Conservation (phyloP, 2,329 filamentous ascomycete species). For the Fonsecaea monophora region DNA sequence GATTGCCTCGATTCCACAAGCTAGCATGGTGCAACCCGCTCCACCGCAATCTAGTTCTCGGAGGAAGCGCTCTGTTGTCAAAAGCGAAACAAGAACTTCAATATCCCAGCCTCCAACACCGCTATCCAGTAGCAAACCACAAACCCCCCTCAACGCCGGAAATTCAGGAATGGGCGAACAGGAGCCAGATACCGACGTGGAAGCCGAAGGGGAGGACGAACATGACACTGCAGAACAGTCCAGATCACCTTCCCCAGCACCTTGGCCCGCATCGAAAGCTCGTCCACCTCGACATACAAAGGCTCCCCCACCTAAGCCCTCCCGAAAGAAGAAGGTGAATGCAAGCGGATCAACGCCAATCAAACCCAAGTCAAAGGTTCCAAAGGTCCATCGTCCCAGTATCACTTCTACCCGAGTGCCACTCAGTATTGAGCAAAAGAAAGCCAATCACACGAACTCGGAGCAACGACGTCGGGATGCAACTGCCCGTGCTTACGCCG, state of each 20-base stretch:
- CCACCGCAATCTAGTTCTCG: conserved; percentile 21
- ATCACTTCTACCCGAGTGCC: conserved; percentile 31
- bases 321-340: conserved; percentile 27
- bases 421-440: conserved; percentile 39
- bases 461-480: conserved; percentile 41
- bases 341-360: conserved; percentile 17
- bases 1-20: conserved; percentile 20
- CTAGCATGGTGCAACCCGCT: conserved; percentile 18
- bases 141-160: conserved; percentile 28
- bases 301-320: conserved; percentile 20
- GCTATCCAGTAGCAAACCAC: conserved; percentile 31
- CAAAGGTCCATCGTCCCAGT: conserved; percentile 22
- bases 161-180: conserved; percentile 9
- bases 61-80: conserved; percentile 27
- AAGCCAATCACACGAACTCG: conserved; percentile 41
- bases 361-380: conserved; percentile 28
- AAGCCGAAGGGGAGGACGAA: conserved; percentile 29
- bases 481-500: conserved; percentile 37
- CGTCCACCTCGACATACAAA: conserved; percentile 28
- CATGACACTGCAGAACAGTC: conserved; percentile 21
- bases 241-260: conserved; percentile 34
- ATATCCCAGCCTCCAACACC: conserved; percentile 34
- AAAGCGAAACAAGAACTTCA: conserved; percentile 23
- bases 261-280: conserved; percentile 31
- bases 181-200: conserved; percentile 35